Base-by-base conservation (phyloP, 208 protist genomes). In the Angomonas ambiguus region DNA sequence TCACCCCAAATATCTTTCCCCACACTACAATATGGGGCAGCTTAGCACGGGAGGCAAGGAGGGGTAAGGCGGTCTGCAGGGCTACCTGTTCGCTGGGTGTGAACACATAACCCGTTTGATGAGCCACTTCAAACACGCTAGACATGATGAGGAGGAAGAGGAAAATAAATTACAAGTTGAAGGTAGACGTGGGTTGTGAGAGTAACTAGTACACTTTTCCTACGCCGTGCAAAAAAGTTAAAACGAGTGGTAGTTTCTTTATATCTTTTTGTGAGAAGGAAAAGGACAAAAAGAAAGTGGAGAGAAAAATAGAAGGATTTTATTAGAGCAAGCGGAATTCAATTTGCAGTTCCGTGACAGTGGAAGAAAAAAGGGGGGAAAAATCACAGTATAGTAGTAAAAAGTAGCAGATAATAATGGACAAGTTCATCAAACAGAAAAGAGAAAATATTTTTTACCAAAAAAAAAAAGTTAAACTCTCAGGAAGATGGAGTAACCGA, bases 1-100 rank as follows among this genome's bases (percentile, higher is more conserved):
- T 92, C 70, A 75, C 83, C 8, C 85, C 89, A 41, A 88, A 89
- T 22, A 95, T 74, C 51, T 95, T 95, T 1, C 89, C 89, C 86
- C 89, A 95, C 24, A 95, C 51, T 31, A 81, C 61, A 30, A 91
- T 62, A n/a, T 82, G 69, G 22, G 74, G 77, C 41, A 77, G 75
- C 75, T 93, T 93, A 20, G 78, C 80, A 27, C 80, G 80, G 38
- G 72, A 68, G 27, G 82, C 74, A 1, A 95, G 67, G 10, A 93
- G 61, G 20, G 89, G 89, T 3, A 95, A 68, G 1, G 89, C 83
- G 24, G 84, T 91, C 5, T 74, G 72, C 0, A 95, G 80, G 25
- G 88, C 76, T 22, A 90, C 82, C 4, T 82, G 77, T 59, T 94
- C 88, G 48, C 74, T 91, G 0, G 77, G 80, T 2, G 85, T 84